Evolutionary conservation across 495 filamentous ascomycete species (phyloP), one percentile per base, ranked within the genome.

Genomic region (Penicillium cataractarum): DNA sequence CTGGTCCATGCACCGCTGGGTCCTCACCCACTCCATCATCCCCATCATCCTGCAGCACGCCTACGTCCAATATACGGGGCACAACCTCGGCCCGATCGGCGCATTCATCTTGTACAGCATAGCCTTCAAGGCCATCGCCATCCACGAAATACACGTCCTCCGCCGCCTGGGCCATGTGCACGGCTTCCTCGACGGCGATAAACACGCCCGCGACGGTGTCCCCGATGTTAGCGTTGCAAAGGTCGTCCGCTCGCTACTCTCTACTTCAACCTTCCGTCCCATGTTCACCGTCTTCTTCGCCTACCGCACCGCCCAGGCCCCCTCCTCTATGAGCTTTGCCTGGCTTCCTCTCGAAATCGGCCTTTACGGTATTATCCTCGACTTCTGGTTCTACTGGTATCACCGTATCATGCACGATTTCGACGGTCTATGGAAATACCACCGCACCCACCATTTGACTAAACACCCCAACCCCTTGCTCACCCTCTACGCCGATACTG

Each of bases 371-470:
- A 68, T 78, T 42, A 71, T 74, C 54, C 70, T 78, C 39, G 76
- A 78, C 61, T 78, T 78, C 65, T 78, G 75, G 75, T 78, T 78
- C 64, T 78, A 78, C 62, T 76, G 74, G 73, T 76, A 76, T 61
- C 76, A 78, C 50, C 74, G 76, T 1, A 12, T 71, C 8, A 76
- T 75, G 71, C 76, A 78, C 40, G 74, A 76, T 21, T 50, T 73
- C 17, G 67, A 55, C 44, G 54, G 55, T 0, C 69, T 78, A 4
- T 78, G 76, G 76, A 73, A 77, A 37, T 78, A 71, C 68, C 76
- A 78, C 64, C 74, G 74, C 21, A 78, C 76, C 6, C 76, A 78
- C 65, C 76, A 78, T 55, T 66, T 78, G 2, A 77, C 76, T 7
- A 78, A 78, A 59, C 76, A 78, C 50, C 76, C 76, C 4, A 77